phyloP scores from a whole-genome alignment of 2,329 filamentous ascomycete species.

The Cercospora citrullina region DNA sequence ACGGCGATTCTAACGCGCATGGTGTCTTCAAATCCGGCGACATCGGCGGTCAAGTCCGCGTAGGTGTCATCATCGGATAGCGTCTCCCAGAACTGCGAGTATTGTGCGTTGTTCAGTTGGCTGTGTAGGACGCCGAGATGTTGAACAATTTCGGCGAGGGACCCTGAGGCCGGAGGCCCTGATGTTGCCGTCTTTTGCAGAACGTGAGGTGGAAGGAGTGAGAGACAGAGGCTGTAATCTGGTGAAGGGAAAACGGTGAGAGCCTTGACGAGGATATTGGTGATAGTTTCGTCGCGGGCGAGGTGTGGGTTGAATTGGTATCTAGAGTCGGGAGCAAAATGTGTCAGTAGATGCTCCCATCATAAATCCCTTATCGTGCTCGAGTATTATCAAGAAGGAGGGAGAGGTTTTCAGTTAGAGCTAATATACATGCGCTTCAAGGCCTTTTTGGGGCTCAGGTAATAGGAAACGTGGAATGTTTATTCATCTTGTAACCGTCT shows the following conservation, averaged over 20 bases:
- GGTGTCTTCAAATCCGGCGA: conserved; percentile 90
- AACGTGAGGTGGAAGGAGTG: conserved; percentile 85
- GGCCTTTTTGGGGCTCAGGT: conserved; percentile 63
- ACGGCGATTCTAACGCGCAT: conserved; percentile 87
- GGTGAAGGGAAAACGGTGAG: conserved; percentile 95
- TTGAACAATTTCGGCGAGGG: conserved; percentile 82
- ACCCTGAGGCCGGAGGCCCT: conserved; percentile 56
- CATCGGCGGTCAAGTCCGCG: conserved; percentile 91
- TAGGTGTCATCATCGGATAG: conserved; percentile 93
- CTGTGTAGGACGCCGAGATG: conserved; percentile 83
- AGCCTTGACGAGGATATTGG: conserved; percentile 97
- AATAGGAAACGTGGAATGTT: conserved; percentile 93
- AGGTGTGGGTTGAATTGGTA: conserved; percentile 99
- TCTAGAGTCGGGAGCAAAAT: conserved; percentile 50
- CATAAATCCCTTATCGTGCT: background rate
- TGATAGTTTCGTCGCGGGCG: conserved; percentile 93
- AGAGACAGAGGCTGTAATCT: conserved; percentile 90
- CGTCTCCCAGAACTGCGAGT: conserved; percentile 88
- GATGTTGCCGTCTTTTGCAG: conserved; percentile 56
- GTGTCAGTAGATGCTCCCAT: conserved; percentile 15
- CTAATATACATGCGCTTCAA: conserved; percentile 71
- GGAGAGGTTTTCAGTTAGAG: conserved; percentile 65
- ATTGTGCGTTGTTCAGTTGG: conserved; percentile 86
- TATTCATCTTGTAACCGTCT: conserved; percentile 69
- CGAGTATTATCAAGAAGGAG: background rate